Base-by-base conservation (phyloP, 2,329 filamentous ascomycete species). In the Remersonia thermophila region DNA sequence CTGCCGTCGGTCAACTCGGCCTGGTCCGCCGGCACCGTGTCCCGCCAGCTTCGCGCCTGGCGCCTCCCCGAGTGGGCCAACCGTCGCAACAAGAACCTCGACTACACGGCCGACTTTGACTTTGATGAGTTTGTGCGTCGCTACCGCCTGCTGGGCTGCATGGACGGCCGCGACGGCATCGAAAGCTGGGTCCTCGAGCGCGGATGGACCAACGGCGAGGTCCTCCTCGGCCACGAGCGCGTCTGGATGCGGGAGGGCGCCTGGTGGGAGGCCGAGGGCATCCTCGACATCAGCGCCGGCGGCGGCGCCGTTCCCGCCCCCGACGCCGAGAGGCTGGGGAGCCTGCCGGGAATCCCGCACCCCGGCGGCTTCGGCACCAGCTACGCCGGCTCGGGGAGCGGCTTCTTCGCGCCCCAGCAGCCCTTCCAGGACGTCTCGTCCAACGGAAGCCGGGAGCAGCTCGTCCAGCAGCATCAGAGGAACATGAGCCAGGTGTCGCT, bases 221-320 rank as follows among this genome's bases (percentile, higher is more conserved):
- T 96, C 2, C 77, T 94, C 4, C 68, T 96, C 23, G 91, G 91
- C 37, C 79, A 77, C 3, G 86, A 96, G 57, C 82, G 91, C 23
- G 77, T 98, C 29, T 98, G 91, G 91, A 87, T 96, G 66, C 76
- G 89, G 33, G 91, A 98, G 59, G 71, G 66, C 39, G 83, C 87
- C 2, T 98, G 91, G 89, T 96, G 89, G 89, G 89, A 96, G 59
- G 89, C 87, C 4, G 91, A 98, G 61, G 83, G 75, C 42, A 93
- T 95, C 82, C 77, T 96, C 18, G 91, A 98, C 52, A 67, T 93
- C 50, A 89, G 91, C 58, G 75, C 79, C 1, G 65, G 71, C 36
- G 20, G 5, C 5, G 20, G 20, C 5, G 20, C 5, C 20, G 20
- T 23, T n/a, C n/a, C n/a, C 20, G 20, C 9, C 20, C 20, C 20